Conservation (phyloP, 2,329 filamentous ascomycete species). For the Epicoccum nigrum region DNA sequence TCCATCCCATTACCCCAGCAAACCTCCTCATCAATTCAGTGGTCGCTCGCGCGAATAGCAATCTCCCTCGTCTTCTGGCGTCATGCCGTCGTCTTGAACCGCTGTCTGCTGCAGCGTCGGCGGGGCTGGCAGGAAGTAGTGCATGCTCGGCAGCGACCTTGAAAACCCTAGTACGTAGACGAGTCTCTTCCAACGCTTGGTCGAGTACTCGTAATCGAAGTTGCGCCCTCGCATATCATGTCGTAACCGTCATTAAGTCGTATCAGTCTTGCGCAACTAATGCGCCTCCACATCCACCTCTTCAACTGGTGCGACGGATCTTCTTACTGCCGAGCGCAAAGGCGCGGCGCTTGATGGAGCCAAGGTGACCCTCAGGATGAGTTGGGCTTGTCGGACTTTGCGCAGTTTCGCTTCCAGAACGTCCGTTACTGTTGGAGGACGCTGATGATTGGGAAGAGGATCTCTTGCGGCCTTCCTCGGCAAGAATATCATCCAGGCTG, state of each 20-base stretch:
- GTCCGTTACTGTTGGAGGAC: slow-evolving; percentile 29
- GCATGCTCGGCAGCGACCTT: background rate
- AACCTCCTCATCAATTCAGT: no score
- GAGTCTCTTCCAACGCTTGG: slow-evolving; percentile 42
- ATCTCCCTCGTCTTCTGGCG: no score
- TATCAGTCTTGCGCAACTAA: slow-evolving; percentile 10
- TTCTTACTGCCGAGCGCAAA: slow-evolving; percentile 45
- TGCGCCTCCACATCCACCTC: background rate
- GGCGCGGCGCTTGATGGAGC: slow-evolving; percentile 30
- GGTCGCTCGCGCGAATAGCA: no score
- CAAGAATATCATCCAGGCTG: slow-evolving; percentile 48
- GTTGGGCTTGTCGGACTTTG: slow-evolving; percentile 36
- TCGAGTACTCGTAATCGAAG: slow-evolving; percentile 20
- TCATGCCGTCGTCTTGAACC: no score
- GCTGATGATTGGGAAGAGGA: slow-evolving; percentile 43
- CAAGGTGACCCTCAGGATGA: slow-evolving; percentile 29
- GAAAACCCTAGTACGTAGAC: background rate
- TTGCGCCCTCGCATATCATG: slow-evolving; percentile 1
- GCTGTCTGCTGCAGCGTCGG: no score
- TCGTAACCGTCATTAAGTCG: slow-evolving; percentile 16
- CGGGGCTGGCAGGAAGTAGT: no score
- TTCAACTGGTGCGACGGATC: slow-evolving; percentile 31
- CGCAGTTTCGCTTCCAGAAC: slow-evolving; percentile 31
- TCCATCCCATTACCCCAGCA: no score
- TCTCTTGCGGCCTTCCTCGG: slow-evolving; percentile 44